Percentiles rank a stretch among this genome's conserved stretches.
phyloP scores from a whole-genome alignment of 148 eudicot genomes.

The Cornus florida region DNA sequence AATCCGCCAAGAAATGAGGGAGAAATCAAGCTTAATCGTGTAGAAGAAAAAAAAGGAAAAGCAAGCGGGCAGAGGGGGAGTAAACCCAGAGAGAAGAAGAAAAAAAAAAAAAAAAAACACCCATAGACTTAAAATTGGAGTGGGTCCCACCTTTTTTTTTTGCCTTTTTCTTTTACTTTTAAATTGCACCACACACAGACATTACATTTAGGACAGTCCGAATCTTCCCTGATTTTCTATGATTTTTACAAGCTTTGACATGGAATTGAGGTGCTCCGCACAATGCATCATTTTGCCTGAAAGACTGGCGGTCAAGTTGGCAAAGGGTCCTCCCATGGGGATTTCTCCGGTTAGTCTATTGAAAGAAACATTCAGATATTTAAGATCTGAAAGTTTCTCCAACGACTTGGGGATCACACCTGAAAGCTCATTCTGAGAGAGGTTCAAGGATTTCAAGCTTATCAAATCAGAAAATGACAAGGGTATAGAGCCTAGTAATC shows the following conservation, averaged over 20 bases:
- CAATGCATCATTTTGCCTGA: not conserved
- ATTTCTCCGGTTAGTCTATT: not conserved
- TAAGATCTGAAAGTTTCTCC: not conserved
- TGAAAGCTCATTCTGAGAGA: not conserved
- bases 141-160: too few species aligned
- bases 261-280: not conserved
- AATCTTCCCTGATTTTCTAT: not conserved
- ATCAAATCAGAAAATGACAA: not conserved
- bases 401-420: not conserved
- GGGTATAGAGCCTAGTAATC: not conserved
- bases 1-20: too few species aligned
- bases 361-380: not conserved
- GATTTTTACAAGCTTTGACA: not conserved
- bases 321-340: not conserved
- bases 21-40: too few species aligned
- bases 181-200: too few species aligned
- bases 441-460: not conserved
- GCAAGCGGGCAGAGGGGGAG: too few species aligned
- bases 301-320: not conserved
- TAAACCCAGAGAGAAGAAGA: too few species aligned
- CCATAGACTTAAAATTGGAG: too few species aligned
- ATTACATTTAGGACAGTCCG: not conserved
- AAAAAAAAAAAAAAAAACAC: too few species aligned
- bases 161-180: too few species aligned
- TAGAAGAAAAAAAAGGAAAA: too few species aligned